A percentile compares a stretch with the other conserved stretches of the same genome.
These are phyloP conservation scores for Populus alba DNA, from an alignment of 345 rosid species.

Conservation along the genomic window DNA sequence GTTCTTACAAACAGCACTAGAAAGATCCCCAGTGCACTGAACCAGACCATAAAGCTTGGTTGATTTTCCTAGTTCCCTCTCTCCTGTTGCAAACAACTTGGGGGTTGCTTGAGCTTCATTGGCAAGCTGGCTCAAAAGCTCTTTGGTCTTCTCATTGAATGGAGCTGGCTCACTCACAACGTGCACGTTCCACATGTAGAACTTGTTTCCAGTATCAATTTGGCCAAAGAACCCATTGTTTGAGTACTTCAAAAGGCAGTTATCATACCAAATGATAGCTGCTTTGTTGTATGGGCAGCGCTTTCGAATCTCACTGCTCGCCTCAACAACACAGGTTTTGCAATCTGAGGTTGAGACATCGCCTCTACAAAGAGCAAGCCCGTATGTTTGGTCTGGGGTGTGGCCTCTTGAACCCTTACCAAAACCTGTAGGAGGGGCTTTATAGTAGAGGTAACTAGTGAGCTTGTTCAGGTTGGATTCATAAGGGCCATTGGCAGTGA, in stretches of 20 bases:
- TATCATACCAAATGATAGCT: constrained; percentile 46
- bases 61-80: constrained; percentile 7
- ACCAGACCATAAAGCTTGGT: constrained; percentile 37
- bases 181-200: constrained; percentile 35
- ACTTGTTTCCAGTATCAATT: constrained; percentile 37
- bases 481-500: constrained; percentile 29
- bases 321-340: constrained; percentile 34
- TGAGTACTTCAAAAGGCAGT: constrained; percentile 41
- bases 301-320: constrained; percentile 25
- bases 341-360: constrained; percentile 33
- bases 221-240: constrained; percentile 37
- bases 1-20: constrained; percentile 28
- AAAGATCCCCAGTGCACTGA: constrained; percentile 43
- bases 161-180: constrained; percentile 18
- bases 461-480: constrained; percentile 37
- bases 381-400: constrained; percentile 21
- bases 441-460: constrained; percentile 8
- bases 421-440: constrained; percentile 34
- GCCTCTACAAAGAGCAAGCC: constrained; percentile 43
- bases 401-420: constrained; percentile 19
- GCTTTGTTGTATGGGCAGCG: constrained; percentile 38
- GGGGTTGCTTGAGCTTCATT: constrained; percentile 16
- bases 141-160: constrained; percentile 33
- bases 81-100: constrained; percentile 28
- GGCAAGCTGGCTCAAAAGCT: constrained; percentile 25